A percentile compares a stretch with the other conserved stretches of the same genome.
Evolutionary conservation across 2,329 filamentous ascomycete genomes (phyloP).

Genomic region (Diatrype stigma): DNA sequence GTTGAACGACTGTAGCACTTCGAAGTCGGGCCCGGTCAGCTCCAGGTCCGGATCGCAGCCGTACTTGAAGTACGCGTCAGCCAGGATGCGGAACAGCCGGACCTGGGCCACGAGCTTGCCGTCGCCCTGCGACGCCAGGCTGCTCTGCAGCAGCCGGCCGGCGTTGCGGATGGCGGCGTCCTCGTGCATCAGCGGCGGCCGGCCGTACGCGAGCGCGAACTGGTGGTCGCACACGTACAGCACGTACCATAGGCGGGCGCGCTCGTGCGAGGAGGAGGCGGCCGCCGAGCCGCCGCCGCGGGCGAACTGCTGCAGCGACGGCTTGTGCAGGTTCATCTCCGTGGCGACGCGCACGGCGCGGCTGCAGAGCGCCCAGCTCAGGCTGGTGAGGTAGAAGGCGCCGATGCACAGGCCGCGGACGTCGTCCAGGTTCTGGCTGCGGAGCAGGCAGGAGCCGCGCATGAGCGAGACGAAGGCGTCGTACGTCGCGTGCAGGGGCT

Average conservation of each 20-base stretch:
- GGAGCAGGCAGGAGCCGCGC: constrained; percentile 18
- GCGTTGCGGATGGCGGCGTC: constrained; percentile 18
- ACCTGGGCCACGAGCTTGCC: constrained; percentile 8
- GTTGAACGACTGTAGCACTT: constrained; percentile 9
- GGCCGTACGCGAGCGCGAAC: constrained; percentile 35
- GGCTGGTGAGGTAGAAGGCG: constrained; percentile 34
- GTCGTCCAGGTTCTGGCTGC: constrained; percentile 32
- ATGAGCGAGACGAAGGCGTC: constrained; percentile 14
- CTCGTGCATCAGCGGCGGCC: constrained; percentile 32
- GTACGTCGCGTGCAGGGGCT: constrained; percentile 9
- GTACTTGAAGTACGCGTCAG: constrained; percentile 8
- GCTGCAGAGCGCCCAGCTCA: constrained; percentile 36
- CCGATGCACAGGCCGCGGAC: constrained; percentile 34
- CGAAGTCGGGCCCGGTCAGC: constrained; percentile 4
- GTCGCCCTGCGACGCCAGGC: constrained; percentile 6
- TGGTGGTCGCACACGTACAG: constrained; percentile 35
- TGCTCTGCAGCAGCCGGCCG: constrained; percentile 18
- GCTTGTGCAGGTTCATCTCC: constrained; percentile 35
- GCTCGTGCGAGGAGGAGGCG: constrained; percentile 30
- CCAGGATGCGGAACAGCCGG: constrained; percentile 10
- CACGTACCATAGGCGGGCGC: constrained; percentile 34
- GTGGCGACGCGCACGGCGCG: constrained; percentile 34
- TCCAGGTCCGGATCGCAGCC: constrained; percentile 11
- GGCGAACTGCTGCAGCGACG: constrained; percentile 29
- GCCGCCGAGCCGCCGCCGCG: constrained; percentile 24